Evolutionary conservation across 805 yeast genomes (phyloP).

Genomic region (Barnettozyma sucrosica): DNA sequence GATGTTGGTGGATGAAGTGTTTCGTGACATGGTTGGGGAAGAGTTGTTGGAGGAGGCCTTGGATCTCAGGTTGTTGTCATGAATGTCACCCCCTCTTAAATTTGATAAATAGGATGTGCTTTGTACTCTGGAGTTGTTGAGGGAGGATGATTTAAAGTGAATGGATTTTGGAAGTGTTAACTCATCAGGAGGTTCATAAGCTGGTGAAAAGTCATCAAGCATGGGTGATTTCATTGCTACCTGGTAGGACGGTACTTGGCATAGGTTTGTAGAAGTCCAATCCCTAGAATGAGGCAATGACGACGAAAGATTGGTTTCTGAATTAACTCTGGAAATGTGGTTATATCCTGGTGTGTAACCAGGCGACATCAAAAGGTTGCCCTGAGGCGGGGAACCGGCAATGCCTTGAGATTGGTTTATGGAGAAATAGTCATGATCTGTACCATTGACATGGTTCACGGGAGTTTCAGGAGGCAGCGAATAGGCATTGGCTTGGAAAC

Average conservation of each 20-base stretch:
- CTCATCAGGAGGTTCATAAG: conserved; percentile 37
- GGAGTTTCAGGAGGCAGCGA: conserved; percentile 22
- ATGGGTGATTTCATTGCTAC: conserved; percentile 63
- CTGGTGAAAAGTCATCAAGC: conserved; percentile 60
- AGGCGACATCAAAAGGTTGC: conserved; percentile 28
- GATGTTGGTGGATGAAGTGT: conserved; percentile 12
- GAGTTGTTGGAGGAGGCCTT: conserved; percentile 12
- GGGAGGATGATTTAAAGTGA: conserved; percentile 24
- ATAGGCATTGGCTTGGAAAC: conserved; percentile 9
- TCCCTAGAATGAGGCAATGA: conserved; percentile 20
- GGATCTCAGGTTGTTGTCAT: conserved; percentile 1
- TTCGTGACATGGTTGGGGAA: conserved; percentile 22
- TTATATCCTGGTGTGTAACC: conserved; percentile 50
- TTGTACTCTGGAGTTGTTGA: conserved; percentile 24
- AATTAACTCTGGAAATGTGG: conserved; percentile 54
- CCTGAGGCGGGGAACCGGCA: not conserved
- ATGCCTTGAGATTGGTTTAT: conserved; percentile 8
- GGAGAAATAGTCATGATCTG: conserved; percentile 33
- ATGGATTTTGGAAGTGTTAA: conserved; percentile 23
- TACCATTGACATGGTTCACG: conserved; percentile 13
- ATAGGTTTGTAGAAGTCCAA: conserved; percentile 42
- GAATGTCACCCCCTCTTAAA: conserved; percentile 18
- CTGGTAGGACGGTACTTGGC: conserved; percentile 78
- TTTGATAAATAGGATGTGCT: conserved; percentile 21
- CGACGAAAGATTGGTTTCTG: conserved; percentile 32